A percentile compares a stretch with the other conserved stretches of the same genome.
Evolutionary conservation across 371 early-diverging fungal genomes (phyloP).

Genomic region (Gilbertella persicaria): DNA sequence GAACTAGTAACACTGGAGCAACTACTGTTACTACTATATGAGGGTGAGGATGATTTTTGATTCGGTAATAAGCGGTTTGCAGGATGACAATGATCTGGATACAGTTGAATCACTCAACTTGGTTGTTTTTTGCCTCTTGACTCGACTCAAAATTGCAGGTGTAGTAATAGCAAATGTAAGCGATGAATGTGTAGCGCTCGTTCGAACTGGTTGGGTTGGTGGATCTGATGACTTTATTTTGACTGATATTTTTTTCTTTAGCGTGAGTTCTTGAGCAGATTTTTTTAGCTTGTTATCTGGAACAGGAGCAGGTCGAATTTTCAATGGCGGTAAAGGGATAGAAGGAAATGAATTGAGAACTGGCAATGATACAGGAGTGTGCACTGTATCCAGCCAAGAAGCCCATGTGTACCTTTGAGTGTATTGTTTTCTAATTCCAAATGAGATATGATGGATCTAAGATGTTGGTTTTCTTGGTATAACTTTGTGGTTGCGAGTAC

Average conservation of each 20-base stretch:
- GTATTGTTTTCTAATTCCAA: constrained; percentile 36
- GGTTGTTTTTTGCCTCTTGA: not conserved
- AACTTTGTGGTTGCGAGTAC: constrained; percentile 26
- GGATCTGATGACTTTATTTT: not conserved
- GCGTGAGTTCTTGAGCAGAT: no score
- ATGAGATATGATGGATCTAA: constrained; percentile 32
- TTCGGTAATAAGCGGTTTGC: constrained; percentile 8
- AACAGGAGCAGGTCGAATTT: constrained; percentile 9
- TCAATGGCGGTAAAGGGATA: constrained; percentile 7
- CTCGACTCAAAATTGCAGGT: constrained; percentile 18
- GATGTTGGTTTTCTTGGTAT: constrained; percentile 40
- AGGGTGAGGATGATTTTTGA: no score
- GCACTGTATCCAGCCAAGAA: not conserved
- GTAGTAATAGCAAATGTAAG: constrained; percentile 25
- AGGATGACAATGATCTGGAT: constrained; percentile 23
- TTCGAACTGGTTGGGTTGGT: not conserved
- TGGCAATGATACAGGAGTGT: not conserved
- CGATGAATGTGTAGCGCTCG: no score
- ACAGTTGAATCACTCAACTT: constrained; percentile 15
- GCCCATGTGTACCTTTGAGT: constrained; percentile 42
- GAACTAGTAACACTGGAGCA: no score
- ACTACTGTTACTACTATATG: no score
- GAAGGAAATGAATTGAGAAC: constrained; percentile 1
- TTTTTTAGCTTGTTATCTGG: not conserved
- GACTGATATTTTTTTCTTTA: no score